These are phyloP conservation scores for Dendrobium catenatum DNA, from an alignment of 106 monocot species.

Conservation along the genomic window DNA sequence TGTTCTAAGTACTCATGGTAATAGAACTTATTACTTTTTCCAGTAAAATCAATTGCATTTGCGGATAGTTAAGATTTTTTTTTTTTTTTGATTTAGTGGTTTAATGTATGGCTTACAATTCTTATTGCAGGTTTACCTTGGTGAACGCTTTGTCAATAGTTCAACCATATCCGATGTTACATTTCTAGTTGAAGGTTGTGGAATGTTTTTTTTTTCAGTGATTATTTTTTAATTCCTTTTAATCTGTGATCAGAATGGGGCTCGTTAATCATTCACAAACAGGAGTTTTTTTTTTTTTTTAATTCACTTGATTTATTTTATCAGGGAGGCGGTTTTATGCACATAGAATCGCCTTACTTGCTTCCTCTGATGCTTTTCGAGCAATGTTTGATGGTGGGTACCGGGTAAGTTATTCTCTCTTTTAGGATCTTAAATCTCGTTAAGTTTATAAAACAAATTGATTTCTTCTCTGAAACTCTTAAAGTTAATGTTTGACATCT, in stretches of 20 bases:
- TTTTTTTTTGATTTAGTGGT: not conserved
- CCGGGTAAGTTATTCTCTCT: conserved; percentile 43
- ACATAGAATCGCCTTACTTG: conserved; percentile 95
- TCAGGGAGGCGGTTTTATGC: conserved; percentile 90
- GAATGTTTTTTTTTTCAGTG: not conserved
- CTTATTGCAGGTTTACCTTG: conserved; percentile 78
- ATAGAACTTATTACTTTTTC: not conserved
- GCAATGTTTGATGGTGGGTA: conserved; percentile 99
- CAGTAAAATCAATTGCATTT: not conserved
- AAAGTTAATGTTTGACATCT: not conserved
- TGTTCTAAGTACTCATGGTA: not conserved
- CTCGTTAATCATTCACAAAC: not conserved
- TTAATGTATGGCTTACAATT: not conserved
- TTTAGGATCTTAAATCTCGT: not conserved
- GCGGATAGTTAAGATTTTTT: not conserved
- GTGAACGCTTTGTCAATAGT: conserved; percentile 94
- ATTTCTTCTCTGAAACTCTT: not conserved
- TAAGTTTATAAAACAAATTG: not conserved
- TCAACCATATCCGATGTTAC: conserved; percentile 88
- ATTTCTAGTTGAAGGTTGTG: conserved; percentile 95
- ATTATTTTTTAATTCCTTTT: conserved; percentile 1
- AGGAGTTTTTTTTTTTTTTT: not conserved
- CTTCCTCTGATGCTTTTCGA: conserved; percentile 96
- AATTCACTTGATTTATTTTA: conserved; percentile 4
- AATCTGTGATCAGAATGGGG: not conserved